Base-by-base conservation (phyloP, 352 stramenopile species). In the Globisporangium canariense region DNA sequence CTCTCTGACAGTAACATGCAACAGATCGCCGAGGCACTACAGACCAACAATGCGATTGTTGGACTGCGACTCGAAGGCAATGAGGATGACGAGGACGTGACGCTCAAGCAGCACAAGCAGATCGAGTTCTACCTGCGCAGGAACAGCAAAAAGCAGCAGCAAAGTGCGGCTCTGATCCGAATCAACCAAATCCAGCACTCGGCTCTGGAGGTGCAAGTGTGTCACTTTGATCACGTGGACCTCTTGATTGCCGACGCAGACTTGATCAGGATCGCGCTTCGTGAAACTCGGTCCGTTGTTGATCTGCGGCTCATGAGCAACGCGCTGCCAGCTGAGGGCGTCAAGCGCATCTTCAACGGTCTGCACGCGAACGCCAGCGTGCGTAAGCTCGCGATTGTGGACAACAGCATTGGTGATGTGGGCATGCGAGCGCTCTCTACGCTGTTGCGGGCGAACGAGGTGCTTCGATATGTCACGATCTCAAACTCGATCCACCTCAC, bases 261-360 rank as follows among this genome's bases (percentile, higher is more conserved):
- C 64, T 49, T 68, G 50, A 74, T 84, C 13, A 62, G 45, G 36
- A 25, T 58, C 32, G 74, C 74, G 6, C 55, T 84, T 11, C 58
- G 46, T 9, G 43, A 25, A 2, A 82, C 63, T 50, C 68, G 68
- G 0, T 84, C 76, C 9, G 30, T 82, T 20, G 66, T 58, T 1
- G 66, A 77, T 6, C 57, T 84, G 16, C 58, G 62, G 30, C 62
- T 84, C n/a, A 43, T 67, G 62, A 72, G 80, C 68, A 84, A 84
- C 43, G 74, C 69, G 6, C 34, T 84, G 14, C 69, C 74, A 7
- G 53, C 64, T 20, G 76, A 84, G 46, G 76, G 64, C 7, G 43
- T 54, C 6, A 62, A 65, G 20, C 69, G 76, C 6, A 72, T 84
- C 38, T 38, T 81, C 4, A 25, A 20, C 7, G 69, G 68, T 18